phyloP scores from a whole-genome alignment of 202 grass and related monocot species.

The Tripidium arundinaceum region DNA sequence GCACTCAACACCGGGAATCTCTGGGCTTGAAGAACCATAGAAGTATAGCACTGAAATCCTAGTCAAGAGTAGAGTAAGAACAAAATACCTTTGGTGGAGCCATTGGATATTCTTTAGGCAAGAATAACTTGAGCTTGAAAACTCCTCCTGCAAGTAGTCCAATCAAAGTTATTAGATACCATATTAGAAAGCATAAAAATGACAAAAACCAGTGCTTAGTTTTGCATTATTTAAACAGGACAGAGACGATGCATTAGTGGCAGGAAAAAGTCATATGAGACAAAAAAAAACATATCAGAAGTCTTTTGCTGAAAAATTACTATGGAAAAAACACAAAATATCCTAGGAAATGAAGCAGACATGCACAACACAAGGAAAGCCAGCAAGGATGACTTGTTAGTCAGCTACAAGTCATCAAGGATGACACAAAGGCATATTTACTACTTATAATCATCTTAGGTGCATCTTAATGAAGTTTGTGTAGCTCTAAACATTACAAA shows the following conservation, averaged over 20 bases:
- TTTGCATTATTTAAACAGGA: not conserved
- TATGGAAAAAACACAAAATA: not conserved
- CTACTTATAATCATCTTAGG: conserved; percentile 2
- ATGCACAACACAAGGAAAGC: not conserved
- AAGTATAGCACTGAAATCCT: not conserved
- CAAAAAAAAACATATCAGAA: not conserved
- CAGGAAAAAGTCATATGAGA: not conserved
- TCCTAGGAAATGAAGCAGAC: not conserved
- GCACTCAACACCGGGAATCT: too few species aligned
- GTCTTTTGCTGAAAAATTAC: too few species aligned
- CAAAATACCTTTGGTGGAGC: conserved; percentile 62
- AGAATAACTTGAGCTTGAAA: conserved; percentile 85
- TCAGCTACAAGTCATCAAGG: too few species aligned
- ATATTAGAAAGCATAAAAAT: not conserved
- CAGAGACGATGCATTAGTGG: not conserved
- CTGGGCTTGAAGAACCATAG: too few species aligned
- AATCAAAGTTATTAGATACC: conserved; percentile 18
- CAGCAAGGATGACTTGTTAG: not conserved
- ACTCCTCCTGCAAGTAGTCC: conserved; percentile 56
- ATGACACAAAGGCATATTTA: not conserved
- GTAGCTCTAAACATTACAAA: not conserved
- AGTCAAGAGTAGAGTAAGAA: not conserved
- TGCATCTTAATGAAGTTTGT: not conserved
- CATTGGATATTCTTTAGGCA: conserved; percentile 95
- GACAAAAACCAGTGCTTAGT: not conserved